Evolutionary conservation across 2,329 filamentous ascomycete genomes (phyloP), one percentile per base, ranked within the genome.

Genomic region (Leptographium wingfieldii): DNA sequence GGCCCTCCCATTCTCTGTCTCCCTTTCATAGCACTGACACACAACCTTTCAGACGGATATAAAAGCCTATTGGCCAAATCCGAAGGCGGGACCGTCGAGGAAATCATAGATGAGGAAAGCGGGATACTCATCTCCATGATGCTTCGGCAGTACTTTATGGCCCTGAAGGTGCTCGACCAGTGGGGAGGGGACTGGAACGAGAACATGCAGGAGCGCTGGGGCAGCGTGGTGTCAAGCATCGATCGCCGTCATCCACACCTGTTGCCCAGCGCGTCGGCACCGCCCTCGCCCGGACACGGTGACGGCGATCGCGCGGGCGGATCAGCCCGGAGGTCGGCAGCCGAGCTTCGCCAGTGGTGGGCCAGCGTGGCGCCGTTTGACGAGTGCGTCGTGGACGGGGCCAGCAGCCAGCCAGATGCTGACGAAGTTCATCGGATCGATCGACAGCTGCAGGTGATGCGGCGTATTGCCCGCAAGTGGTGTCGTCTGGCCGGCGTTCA

Each of bases 121-220:
- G 92, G 91, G 3, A 85, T 95, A 19, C 78, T 96, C 60, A 89
- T 96, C 66, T 91, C 87, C 56, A 89, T 88, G 68, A 85, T 96
- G 70, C 78, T 96, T 25, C 83, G 91, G 14, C 91, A 96, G 69
- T 96, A 95, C 72, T 96, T 96, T 72, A 87, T 95, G 80, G 88
- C 85, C 7, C 77, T 95, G 52, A 88, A 89, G 60, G 86, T 92
- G 1, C 74, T 95, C 31, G 88, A 90, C 22, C 83, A 83, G 67
- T 96, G 91, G 91, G 84, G 82, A 22, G 22, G 22, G 62, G 79
- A 84, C 61, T 88, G 88, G 76, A 81, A 85, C 16, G 75, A 79
- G 1, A 79, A 77, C 61, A 76, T 89, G 68, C 74, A 78, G 19
- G 72, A 76, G 1, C 85, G 90, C 69, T 95, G 89, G 85, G 73